phyloP scores from a whole-genome alignment of 139 green algal species.

The Picochlorum sp. region DNA sequence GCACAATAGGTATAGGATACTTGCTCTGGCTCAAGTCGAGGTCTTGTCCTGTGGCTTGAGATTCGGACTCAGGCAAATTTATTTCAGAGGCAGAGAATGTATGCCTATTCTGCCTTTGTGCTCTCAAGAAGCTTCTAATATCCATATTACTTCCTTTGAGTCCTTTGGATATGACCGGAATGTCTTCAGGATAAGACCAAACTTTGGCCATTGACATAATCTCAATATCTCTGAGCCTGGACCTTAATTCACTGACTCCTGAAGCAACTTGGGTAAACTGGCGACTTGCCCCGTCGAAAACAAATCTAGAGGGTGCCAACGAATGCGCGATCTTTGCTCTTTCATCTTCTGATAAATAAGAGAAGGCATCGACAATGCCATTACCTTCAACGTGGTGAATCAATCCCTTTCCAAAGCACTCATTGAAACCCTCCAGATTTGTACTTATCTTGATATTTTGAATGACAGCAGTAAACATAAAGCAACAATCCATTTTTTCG shows the following conservation, averaged over 20 bases:
- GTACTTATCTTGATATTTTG: conserved; percentile 16
- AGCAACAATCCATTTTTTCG: not conserved
- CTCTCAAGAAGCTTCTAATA: too few relatives aligned
- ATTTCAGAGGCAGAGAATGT: too few relatives aligned
- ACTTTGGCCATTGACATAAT: conserved; percentile 39
- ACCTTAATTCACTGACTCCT: conserved; percentile 11
- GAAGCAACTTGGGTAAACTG: conserved; percentile 4
- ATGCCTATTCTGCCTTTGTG: too few relatives aligned
- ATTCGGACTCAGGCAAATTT: too few relatives aligned
- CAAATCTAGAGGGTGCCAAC: conserved; percentile 10
- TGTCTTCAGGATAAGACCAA: conserved; percentile 44
- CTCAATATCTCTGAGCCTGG: conserved; percentile 16
- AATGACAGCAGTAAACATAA: conserved; percentile 5
- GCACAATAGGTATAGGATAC: not conserved
- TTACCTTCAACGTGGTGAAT: conserved; percentile 8
- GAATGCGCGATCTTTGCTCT: conserved; percentile 2
- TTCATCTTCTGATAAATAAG: conserved; percentile 12
- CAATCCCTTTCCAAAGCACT: not conserved
- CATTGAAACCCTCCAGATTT: not conserved
- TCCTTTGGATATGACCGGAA: conserved; percentile 23
- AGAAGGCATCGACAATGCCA: conserved; percentile 25
- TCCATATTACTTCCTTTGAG: not conserved
- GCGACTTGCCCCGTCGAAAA: conserved; percentile 9
- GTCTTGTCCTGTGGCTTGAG: too few relatives aligned
- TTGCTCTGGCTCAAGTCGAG: too few relatives aligned